Percentiles rank a stretch among this genome's conserved stretches.
These are phyloP conservation scores for Mortierella sp. DNA, from an alignment of 371 early-diverging fungal species.

Conservation along the genomic window DNA sequence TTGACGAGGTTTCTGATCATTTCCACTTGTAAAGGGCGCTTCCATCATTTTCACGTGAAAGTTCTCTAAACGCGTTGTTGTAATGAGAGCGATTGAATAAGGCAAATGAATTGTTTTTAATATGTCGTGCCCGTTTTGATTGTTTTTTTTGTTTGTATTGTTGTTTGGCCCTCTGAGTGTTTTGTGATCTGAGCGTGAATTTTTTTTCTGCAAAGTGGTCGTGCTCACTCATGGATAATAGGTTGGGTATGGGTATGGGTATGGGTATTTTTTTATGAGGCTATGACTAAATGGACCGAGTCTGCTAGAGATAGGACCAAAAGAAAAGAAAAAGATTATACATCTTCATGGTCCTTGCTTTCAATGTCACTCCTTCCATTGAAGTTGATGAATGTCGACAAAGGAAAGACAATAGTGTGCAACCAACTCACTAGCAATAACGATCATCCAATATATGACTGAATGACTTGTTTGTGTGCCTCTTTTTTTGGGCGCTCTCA, in stretches of 20 bases:
- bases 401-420: neutral
- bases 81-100: neutral
- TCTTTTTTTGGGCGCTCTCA: neutral
- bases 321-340: neutral
- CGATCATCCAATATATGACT: neutral
- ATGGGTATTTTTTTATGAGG: neutral
- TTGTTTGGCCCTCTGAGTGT: neutral
- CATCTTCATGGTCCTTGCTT: neutral
- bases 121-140: neutral
- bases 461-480: neutral
- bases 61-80: neutral
- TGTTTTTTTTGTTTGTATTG: neutral
- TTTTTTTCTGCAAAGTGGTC: neutral
- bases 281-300: slow-evolving; percentile 8
- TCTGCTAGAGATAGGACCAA: neutral
- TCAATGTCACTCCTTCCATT: no score
- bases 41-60: neutral
- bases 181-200: slow-evolving; percentile 13
- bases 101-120: neutral
- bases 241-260: neutral
- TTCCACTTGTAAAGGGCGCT: neutral
- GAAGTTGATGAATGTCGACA: neutral
- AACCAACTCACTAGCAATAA: neutral
- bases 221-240: neutral
- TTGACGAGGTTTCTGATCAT: neutral